Base-by-base conservation (phyloP, 2,329 filamentous ascomycete species). In the Botrytis squamosa region DNA sequence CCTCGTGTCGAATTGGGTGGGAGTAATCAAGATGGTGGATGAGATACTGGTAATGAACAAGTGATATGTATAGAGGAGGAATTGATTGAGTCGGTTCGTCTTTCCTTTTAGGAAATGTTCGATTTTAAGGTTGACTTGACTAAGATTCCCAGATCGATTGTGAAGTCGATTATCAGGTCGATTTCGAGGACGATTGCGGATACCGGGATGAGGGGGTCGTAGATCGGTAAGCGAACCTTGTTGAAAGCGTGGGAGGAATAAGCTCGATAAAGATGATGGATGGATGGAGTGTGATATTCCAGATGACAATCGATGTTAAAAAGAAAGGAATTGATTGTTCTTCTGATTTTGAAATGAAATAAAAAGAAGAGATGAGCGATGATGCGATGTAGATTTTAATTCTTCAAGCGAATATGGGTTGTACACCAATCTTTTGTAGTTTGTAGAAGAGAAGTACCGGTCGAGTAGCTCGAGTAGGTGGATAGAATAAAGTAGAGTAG, bases 161-260 rank as follows among this genome's bases (percentile, higher is more conserved):
- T 7, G 63, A 66, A 29, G 42, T 46, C 63, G 25, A 33, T 33
- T 36, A 22, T 4, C 40, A 46, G 40, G 20, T 66, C 63, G 63
- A 66, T 66, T 46, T 33, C 20, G 63, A 36, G 20, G 52, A 18
- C 52, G 52, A 57, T 57, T 29, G 52, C 52, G 52, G 52, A 46
- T 49, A 16, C 42, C 8, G 44, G 20, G 63, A 66, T 66, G 63
- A 66, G 44, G 63, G 63, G 63, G 42, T 46, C 29, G 63, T 49
- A 25, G 63, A 66, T 66, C 63, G 42, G n/a, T 66, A 66, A 46
- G 63, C 63, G 63, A 66, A 49, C 5, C 20, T 49, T 25, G 29
- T 25, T 66, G 38, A n/a, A n/a, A 40, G 25, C 22, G 59, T 40
- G 38, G 36, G 25, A 8, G 8, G 18, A 40, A 62, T 16, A n/a